Evolutionary conservation across 306 rosid genomes (phyloP).

Genomic region (Macrotyloma uniflorum): DNA sequence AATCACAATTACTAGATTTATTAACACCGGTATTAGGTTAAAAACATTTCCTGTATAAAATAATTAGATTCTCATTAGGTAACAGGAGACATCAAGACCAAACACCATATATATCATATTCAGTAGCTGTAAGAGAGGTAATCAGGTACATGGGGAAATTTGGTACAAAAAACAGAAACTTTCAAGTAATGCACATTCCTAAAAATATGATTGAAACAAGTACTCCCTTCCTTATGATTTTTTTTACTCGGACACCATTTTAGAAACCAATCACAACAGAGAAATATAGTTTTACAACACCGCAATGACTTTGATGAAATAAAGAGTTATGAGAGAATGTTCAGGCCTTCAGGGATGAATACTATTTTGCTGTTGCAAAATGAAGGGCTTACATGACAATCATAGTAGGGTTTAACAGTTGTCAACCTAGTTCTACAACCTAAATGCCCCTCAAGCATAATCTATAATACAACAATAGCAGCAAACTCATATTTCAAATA

Average conservation of each 20-base stretch:
- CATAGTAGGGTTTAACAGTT: background rate
- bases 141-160: background rate
- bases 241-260: background rate
- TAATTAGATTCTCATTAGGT: background rate
- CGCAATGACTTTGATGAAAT: background rate
- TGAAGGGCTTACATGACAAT: background rate
- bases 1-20: background rate
- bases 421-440: background rate
- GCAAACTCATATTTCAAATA: background rate
- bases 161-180: background rate
- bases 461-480: background rate
- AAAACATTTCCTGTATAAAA: background rate
- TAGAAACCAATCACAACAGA: slow-evolving; percentile 7
- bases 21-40: background rate
- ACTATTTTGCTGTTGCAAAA: background rate
- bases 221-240: background rate
- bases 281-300: slow-evolving; percentile 2
- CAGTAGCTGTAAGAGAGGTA: background rate
- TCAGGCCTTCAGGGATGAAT: background rate
- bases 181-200: background rate
- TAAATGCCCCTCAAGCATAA: background rate
- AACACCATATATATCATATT: background rate
- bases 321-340: background rate
- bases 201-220: background rate
- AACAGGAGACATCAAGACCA: background rate